Percentiles rank a stretch among this genome's conserved stretches.
phyloP scores from a whole-genome alignment of 768 basidiomycete genomes.

The Lepiota brunneoincarnata region DNA sequence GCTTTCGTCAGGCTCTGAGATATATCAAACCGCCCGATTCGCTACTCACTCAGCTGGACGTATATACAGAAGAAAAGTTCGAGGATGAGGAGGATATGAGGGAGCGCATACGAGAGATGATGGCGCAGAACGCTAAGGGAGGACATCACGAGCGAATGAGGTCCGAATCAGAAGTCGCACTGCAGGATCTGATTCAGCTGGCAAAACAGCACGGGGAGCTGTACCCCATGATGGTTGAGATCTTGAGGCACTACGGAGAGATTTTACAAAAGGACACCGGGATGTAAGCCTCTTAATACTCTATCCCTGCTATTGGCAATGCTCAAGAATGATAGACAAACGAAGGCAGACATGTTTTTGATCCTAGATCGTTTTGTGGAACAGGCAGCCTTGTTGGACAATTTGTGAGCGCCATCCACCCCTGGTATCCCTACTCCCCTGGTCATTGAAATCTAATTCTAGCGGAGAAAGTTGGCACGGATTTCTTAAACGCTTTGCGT shows the following conservation, averaged over 20 bases:
- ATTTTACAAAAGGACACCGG: conserved; percentile 60
- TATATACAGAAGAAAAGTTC: conserved; percentile 85
- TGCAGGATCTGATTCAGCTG: conserved; percentile 59
- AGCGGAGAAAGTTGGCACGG: conserved; percentile 67
- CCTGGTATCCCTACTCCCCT: not conserved
- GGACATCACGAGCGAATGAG: conserved; percentile 26
- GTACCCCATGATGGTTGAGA: conserved; percentile 59
- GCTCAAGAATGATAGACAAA: conserved; percentile 38
- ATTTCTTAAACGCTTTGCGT: conserved; percentile 58
- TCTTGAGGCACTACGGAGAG: conserved; percentile 51
- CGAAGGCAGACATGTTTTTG: conserved; percentile 57
- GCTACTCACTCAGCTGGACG: conserved; percentile 74
- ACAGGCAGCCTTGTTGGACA: conserved; percentile 53
- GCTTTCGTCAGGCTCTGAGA: conserved; percentile 56
- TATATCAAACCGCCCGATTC: conserved; percentile 71
- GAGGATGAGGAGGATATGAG: conserved; percentile 88
- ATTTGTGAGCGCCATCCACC: conserved; percentile 47
- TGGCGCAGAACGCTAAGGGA: conserved; percentile 22
- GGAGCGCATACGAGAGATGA: conserved; percentile 47
- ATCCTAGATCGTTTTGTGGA: conserved; percentile 67
- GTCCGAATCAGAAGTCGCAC: conserved; percentile 50
- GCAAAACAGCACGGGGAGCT: conserved; percentile 63
- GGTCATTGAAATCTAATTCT: conserved; percentile 17
- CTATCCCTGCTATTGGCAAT: not conserved
- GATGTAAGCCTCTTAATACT: conserved; percentile 42